Evolutionary conservation across 805 yeast species (phyloP), one percentile per base, ranked within the genome.

Genomic region (Kodamaea neixiangensis): DNA sequence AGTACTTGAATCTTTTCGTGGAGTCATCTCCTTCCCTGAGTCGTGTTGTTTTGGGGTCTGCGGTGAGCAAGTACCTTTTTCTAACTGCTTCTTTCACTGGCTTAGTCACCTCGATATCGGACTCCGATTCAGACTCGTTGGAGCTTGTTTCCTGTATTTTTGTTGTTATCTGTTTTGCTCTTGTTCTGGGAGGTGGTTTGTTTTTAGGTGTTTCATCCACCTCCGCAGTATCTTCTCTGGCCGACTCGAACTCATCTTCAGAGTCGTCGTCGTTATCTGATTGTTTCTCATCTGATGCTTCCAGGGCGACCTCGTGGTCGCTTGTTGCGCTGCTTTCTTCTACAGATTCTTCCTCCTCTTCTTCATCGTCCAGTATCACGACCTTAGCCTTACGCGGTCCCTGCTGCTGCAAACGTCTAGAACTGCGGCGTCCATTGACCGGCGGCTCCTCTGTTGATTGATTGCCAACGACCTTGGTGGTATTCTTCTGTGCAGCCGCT

Each of bases 1-100:
- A 73, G 67, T 92, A 89, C 64, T 82, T 84, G 76, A 89, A 89
- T 53, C 98, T 77, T 58, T 78, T 82, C 21, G 90, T 85, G 0
- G 96, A 80, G 59, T 86, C 94, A 58, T 81, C 88, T 29, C 62
- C 70, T 47, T 70, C 76, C 17, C 58, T 77, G 31, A 72, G 72
- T 48, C 78, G 75, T 46, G 87, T 89, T 2, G 75, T 67, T 53
- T 80, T 80, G 3, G 87, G 83, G 53, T 85, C 90, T 1, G 65
- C 64, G 17, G 73, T 67, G 4, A 85, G 68, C 2, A 85, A 58
- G 57, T 68, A 85, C 46, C 86, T 66, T 29, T 66, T 66, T 54
- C 70, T n/a, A n/a, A n/a, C n/a, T 75, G 10, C 29, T 37, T 20
- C 43, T 45, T 10, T 29, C 44, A 18, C 33, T 20, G 15, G 38